Conservation (phyloP, 163 green algal genomes). For the Scenedesmus sp. region DNA sequence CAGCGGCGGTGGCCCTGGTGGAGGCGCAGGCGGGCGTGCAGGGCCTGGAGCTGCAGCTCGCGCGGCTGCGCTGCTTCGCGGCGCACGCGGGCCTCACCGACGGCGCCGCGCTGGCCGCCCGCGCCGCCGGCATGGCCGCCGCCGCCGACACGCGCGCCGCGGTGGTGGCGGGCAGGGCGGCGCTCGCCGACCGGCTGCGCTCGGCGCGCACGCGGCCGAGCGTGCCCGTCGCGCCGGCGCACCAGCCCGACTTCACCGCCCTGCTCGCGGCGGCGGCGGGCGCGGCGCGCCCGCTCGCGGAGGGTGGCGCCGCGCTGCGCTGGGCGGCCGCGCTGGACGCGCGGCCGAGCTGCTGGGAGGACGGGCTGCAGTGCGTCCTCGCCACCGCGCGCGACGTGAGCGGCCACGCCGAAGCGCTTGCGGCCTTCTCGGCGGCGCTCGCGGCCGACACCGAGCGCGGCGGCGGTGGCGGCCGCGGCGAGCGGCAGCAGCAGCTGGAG, state of each 20-base stretch:
- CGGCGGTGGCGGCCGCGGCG: neutral
- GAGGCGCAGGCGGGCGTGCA: neutral
- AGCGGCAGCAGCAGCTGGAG: constrained; percentile 16
- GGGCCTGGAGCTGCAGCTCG: neutral
- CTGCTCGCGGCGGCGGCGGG: constrained; percentile 25
- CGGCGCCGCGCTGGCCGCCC: neutral
- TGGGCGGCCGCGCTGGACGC: constrained; percentile 29
- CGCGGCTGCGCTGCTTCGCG: neutral
- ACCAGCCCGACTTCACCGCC: constrained; percentile 26
- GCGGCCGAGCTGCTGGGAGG: constrained; percentile 34
- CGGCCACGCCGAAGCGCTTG: constrained; percentile 1
- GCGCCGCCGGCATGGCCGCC: neutral
- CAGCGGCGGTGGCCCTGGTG: neutral
- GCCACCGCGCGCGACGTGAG: constrained; percentile 8
- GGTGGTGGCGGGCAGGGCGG: neutral
- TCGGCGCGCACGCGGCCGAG: constrained; percentile 21
- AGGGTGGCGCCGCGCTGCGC: constrained; percentile 2
- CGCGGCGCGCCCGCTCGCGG: neutral
- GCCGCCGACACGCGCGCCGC: neutral
- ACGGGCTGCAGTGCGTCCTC: constrained; percentile 20
- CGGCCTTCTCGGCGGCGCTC: constrained; percentile 16
- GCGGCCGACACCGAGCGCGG: neutral
- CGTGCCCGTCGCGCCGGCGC: constrained; percentile 31
- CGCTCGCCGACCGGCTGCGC: constrained; percentile 30
- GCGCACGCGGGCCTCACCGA: neutral